Evolutionary conservation across 23 red algal genomes (phyloP), one percentile per base, ranked within the genome.

Genomic region (Gracilaria gracilis): DNA sequence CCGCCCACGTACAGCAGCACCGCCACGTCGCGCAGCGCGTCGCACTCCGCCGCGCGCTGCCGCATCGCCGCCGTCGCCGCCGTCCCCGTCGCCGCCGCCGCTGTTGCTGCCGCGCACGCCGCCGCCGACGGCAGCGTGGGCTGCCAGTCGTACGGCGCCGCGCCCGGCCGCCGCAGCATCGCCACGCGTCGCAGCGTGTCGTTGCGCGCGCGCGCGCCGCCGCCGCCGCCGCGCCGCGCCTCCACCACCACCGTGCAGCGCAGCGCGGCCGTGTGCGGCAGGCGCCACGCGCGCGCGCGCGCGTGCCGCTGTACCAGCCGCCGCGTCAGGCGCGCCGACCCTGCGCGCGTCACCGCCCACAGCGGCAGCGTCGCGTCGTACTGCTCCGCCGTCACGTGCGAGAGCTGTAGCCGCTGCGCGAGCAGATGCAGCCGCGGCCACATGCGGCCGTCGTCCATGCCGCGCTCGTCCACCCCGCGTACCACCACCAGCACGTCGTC

Each of bases 1-100:
- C 69, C 69, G 37, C 37, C 69, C 21, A 75, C 69, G 39, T 46
- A 75, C 20, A n/a, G 35, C 69, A 75, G 39, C 69, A 75, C 1
- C 17, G 44, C 5, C 69, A 46, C n/a, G 69, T 19, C 3, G 4
- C 17, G 15, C 37, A 75, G 35, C 69, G 1, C 4, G 14, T 0
- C 37, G 69, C 69, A 75, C 6, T 23, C 15, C 20, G 33, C 14
- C 31, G 28, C 65, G 65, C 14, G 15, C 35, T n/a, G n/a, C n/a
- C n/a, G n/a, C n/a, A n/a, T n/a, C n/a, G n/a, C n/a, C n/a, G n/a
- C n/a, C n/a, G n/a, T n/a, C n/a, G 65, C 25, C 31, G 65, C 28
- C 14, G 65, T 8, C 13, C 65, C 13, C 35, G 15, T 25, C 35
- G 12, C 14, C 37, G 69, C 69, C 36, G 1, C 20, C 1, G 69